Conservation (phyloP, 345 rosid genomes). For the Populus tremula region DNA sequence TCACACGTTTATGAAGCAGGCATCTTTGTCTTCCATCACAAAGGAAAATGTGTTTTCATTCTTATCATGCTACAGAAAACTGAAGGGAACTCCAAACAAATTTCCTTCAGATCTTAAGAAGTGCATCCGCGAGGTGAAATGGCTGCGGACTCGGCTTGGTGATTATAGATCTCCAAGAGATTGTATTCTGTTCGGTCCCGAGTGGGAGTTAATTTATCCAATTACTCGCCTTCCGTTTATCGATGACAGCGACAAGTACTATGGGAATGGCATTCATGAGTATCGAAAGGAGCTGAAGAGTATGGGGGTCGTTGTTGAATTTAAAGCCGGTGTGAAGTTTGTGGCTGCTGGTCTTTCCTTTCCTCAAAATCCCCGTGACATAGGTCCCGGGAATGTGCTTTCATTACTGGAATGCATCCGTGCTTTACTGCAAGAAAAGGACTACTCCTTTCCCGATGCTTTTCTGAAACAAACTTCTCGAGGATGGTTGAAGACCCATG, state of each 20-base stretch:
- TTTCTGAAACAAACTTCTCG: constrained; percentile 34
- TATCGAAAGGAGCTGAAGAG: constrained; percentile 47
- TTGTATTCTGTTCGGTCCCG: constrained; percentile 52
- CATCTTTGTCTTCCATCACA: constrained; percentile 30
- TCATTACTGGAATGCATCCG: constrained; percentile 49
- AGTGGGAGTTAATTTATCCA: constrained; percentile 52
- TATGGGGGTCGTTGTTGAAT: constrained; percentile 40
- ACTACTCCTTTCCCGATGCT: constrained; percentile 24
- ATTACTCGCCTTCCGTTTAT: constrained; percentile 58
- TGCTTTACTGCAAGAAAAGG: constrained; percentile 23
- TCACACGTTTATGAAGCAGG: constrained; percentile 33
- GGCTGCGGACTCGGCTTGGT: constrained; percentile 64
- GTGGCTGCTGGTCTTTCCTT: constrained; percentile 41
- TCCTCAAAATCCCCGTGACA: constrained; percentile 23
- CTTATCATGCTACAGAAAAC: constrained; percentile 43
- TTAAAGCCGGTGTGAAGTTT: constrained; percentile 47
- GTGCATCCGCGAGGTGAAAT: constrained; percentile 37
- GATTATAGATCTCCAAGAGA: constrained; percentile 48
- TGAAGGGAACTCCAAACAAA: constrained; percentile 15
- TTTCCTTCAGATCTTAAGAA: constrained; percentile 35
- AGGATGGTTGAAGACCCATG: constrained; percentile 56
- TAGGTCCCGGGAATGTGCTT: constrained; percentile 32
- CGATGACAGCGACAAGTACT: constrained; percentile 45
- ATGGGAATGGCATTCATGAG: constrained; percentile 42
- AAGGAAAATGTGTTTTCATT: constrained; percentile 34